Evolutionary conservation across 2,329 filamentous ascomycete species (phyloP), one percentile per base, ranked within the genome.

Genomic region (Phyllosticta ampelicida): DNA sequence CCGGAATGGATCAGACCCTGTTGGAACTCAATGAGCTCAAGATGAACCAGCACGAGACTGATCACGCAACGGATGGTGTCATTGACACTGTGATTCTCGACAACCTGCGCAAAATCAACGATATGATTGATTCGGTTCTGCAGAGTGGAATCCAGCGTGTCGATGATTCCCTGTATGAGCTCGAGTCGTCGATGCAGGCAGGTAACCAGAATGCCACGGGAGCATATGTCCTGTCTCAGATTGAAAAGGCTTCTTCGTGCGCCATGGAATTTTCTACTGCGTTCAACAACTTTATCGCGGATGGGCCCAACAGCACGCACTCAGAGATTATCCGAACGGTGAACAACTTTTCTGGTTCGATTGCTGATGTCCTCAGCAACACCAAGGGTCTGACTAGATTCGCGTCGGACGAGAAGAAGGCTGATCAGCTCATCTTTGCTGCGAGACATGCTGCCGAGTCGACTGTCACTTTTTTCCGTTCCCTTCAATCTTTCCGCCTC

Each of bases 221-320:
- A 13, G 84, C 92, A 1, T 97, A 95, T 69, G 91, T 99, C 11
- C 79, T 99, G 54, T 97, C 92, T 1, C 92, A 97, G 71, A 91
- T 97, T 60, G 94, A 99, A 71, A 99, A 97, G 77, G 91, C 94
- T 0, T 94, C 91, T 8, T 85, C 90, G 9, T 95, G 86, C 63
- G 90, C 94, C 11, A 97, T 95, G 73, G 94, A 99, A 70, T 99
- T 99, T 73, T 94, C 92, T 1, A 97, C 92, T 0, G 86, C 94
- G 0, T 99, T 97, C 80, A 99, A 96, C 77, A 95, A 95, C 74
- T 97, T 95, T 72, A 95, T 99, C 66, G 94, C 92, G 8, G 94
- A 99, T 69, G 94, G 94, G 0, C 91, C 92, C 5, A 95, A 91
- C 71, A 90, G 89, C 69, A 86, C 85, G 9, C 90, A 96, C 67